phyloP scores from a whole-genome alignment of 2,329 filamentous ascomycete genomes.

The Capronia americana region DNA sequence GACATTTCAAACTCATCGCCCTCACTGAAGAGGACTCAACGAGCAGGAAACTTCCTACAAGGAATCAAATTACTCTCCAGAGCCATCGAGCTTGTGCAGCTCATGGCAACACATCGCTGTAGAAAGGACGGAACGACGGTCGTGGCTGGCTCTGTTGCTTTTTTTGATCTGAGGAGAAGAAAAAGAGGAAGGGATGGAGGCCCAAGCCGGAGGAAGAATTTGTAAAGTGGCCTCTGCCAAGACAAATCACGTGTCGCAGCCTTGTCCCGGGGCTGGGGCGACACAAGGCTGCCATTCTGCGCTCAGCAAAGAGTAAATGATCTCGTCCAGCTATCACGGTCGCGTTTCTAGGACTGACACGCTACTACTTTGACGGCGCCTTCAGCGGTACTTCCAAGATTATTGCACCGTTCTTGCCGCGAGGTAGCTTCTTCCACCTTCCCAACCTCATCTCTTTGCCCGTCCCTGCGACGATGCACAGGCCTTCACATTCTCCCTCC shows the following conservation, averaged over 20 bases:
- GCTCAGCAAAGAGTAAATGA: background rate
- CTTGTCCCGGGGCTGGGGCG: background rate
- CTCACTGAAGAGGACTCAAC: slow-evolving; percentile 73
- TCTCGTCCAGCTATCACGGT: background rate
- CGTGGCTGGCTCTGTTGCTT: slow-evolving; percentile 62
- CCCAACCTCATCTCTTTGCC: slow-evolving; percentile 87
- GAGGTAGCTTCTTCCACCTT: slow-evolving; percentile 70
- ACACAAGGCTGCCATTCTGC: background rate
- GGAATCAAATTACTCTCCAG: slow-evolving; percentile 64
- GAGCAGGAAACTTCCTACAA: slow-evolving; percentile 73
- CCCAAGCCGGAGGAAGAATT: slow-evolving; percentile 18
- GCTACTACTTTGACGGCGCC: background rate
- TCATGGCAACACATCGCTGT: slow-evolving; percentile 75
- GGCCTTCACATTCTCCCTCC: slow-evolving; percentile 61
- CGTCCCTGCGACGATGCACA: slow-evolving; percentile 84
- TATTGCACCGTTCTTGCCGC: slow-evolving; percentile 80
- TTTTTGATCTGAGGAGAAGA: slow-evolving; percentile 40
- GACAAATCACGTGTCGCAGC: slow-evolving; percentile 6
- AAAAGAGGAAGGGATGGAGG: slow-evolving; percentile 26
- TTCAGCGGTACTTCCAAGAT: slow-evolving; percentile 77
- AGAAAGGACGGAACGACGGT: slow-evolving; percentile 64
- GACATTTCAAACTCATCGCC: slow-evolving; percentile 74
- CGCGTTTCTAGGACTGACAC: background rate
- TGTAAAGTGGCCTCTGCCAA: slow-evolving; percentile 19
- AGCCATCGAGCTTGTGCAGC: slow-evolving; percentile 61